Evolutionary conservation across 1,284 basidiomycete genomes (phyloP), one percentile per base, ranked within the genome.

Genomic region (Trametes sp.): DNA sequence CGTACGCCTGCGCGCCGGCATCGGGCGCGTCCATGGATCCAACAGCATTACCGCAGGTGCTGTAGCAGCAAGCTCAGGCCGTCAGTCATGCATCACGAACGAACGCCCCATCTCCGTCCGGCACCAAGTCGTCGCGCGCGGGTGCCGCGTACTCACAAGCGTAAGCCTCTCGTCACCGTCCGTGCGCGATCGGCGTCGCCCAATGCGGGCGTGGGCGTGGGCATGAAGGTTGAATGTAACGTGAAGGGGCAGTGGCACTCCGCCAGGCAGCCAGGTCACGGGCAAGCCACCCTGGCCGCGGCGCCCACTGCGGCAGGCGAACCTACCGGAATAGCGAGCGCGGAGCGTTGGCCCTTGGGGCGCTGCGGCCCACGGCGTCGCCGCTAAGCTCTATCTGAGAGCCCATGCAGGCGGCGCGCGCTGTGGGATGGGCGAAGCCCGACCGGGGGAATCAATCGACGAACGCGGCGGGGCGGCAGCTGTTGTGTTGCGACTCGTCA

Each of bases 301-400:
- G 2, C 61, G 49, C 50, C 38, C 59, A 33, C 21, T 48, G 49
- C 55, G 61, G 56, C 19, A 54, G 52, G 35, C 52, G 42, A 54
- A 54, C 58, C 29, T 54, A 56, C 54, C 55, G 54, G 38, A 54
- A 36, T 28, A 33, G 26, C 26, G 44, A 26, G 58, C 26, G 45
- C 21, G 16, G 14, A 19, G n/a, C n/a, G n/a, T n/a, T n/a, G n/a
- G n/a, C n/a, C 19, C 13, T 2, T 53, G 57, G 41, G 44, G 23
- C 21, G 23, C 36, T 21, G 35, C 51, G 36, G n/a, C n/a, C n/a
- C 28, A 38, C 24, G 19, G 19, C 21, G 24, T 56, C 29, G 26
- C 56, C 59, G 54, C 31, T 31, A 23, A 61, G 64, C 56, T 61
- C 59, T 66, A 66, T 56, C 59, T 59, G 61, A 66, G 46, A 54